phyloP scores from a whole-genome alignment of 805 yeast genomes.

The Candida namnaoensis region DNA sequence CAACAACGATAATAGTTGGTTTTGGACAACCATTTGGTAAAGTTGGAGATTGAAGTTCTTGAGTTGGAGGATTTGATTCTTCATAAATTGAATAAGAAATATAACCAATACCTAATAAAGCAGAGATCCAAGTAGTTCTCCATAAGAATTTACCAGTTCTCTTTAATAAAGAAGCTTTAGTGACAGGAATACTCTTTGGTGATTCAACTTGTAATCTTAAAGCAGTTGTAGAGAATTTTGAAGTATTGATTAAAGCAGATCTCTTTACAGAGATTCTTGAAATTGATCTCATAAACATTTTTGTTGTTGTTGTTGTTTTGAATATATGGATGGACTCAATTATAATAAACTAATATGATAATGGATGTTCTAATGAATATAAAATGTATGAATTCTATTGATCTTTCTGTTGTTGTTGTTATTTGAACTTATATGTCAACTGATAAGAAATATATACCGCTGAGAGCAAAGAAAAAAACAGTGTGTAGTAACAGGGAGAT shows the following conservation, averaged over 20 bases:
- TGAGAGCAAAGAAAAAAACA: too few species aligned
- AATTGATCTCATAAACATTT: neutral
- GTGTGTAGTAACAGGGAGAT: too few species aligned
- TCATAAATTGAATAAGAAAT: conserved; percentile 53
- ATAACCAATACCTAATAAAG: conserved; percentile 45
- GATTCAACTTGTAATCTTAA: neutral
- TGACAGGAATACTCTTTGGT: neutral
- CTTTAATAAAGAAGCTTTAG: conserved; percentile 14
- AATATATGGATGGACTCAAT: too few species aligned
- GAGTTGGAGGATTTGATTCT: conserved; percentile 54
- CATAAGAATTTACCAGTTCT: conserved; percentile 22
- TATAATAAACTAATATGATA: too few species aligned
- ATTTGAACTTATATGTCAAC: too few species aligned
- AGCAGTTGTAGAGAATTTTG: neutral
- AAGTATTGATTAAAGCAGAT: neutral
- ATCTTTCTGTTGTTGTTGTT: too few species aligned
- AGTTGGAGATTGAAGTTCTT: conserved; percentile 49
- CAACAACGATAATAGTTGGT: conserved; percentile 54
- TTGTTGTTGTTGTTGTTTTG: too few species aligned
- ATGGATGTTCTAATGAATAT: too few species aligned
- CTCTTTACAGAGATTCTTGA: neutral
- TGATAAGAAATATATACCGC: too few species aligned
- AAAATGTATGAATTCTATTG: too few species aligned
- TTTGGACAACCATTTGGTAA: conserved; percentile 35
- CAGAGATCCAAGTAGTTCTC: conserved; percentile 41